Base-by-base conservation (phyloP, 2,329 filamentous ascomycete species). In the Diaporthe batatas region DNA sequence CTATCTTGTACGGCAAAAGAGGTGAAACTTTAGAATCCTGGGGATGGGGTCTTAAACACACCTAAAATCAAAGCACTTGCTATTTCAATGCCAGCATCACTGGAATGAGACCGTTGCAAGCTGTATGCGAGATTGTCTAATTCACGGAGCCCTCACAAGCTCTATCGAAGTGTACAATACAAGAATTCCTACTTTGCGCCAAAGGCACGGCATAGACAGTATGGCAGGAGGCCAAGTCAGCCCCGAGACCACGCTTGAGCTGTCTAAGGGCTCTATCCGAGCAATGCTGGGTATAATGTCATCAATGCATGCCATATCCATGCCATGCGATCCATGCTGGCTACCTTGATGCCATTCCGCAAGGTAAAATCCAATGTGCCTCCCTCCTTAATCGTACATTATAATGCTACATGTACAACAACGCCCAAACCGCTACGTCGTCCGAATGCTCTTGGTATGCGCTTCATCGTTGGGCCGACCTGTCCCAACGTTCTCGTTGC, bases 321-420 rank as follows among this genome's bases (percentile, higher is more conserved):
- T 53, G 62, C 62, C 23, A 65, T 39, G 62, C 14, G 62, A 67
- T 25, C 32, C 8, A 53, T 67, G 62, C 62, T 53, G n/a, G 47
- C 62, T 49, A 39, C 16, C 47, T 16, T 53, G 8, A 67, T 29
- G 62, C 32, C 47, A n/a, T 25, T 8, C 21, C 4, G 47, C 36
- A 36, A 36, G 51, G 25, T 2, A 8, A 12, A 53, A 12, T 11
- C 4, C 12, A 36, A 65, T 18, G 44, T 51, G 11, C 21, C 44
- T 2, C 8, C 32, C 8, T 21, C 7, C 29, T 3, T 67, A 67
- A 39, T 16, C 10, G 29, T 53, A 67, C 62, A 67, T 25, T 14
- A 14, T 67, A n/a, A 67, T 16, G 32, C 7, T 67, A 53, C 25
- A 53, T 36, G 21, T 67, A 53, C 44, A 65, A 25, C 6, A 16